Percentiles rank a stretch among this genome's conserved stretches.
These are phyloP conservation scores for Mucor sp. DNA, from an alignment of 371 early-diverging fungal genomes.

Conservation along the genomic window DNA sequence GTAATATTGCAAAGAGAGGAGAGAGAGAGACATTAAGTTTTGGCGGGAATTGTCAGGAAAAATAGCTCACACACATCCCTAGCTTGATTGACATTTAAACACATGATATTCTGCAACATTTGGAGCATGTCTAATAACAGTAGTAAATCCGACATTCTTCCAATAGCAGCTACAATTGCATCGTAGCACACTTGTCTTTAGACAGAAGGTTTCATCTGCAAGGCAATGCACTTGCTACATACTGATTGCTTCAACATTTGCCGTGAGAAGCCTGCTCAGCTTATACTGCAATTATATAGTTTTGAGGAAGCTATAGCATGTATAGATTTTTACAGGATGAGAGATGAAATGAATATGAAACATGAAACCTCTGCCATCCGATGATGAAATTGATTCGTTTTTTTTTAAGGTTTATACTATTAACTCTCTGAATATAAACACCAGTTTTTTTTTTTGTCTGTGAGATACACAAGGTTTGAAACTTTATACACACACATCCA, in stretches of 20 bases:
- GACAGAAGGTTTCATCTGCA: background rate
- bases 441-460: background rate
- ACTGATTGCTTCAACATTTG: background rate
- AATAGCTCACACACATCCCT: background rate
- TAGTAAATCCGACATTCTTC: background rate
- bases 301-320: background rate
- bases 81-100: background rate
- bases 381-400: background rate
- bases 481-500: too few species aligned
- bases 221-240: background rate
- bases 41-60: background rate
- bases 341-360: background rate
- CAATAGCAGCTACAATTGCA: background rate
- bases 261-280: background rate
- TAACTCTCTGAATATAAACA: background rate
- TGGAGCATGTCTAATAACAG: background rate
- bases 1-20: background rate
- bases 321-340: background rate
- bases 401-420: background rate
- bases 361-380: background rate
- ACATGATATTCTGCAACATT: background rate
- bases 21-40: background rate
- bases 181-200: background rate
- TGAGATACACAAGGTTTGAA: too few species aligned
- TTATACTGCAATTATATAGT: background rate